Evolutionary conservation across 345 rosid species (phyloP), one percentile per base, ranked within the genome.

Genomic region (Turnera subulata): DNA sequence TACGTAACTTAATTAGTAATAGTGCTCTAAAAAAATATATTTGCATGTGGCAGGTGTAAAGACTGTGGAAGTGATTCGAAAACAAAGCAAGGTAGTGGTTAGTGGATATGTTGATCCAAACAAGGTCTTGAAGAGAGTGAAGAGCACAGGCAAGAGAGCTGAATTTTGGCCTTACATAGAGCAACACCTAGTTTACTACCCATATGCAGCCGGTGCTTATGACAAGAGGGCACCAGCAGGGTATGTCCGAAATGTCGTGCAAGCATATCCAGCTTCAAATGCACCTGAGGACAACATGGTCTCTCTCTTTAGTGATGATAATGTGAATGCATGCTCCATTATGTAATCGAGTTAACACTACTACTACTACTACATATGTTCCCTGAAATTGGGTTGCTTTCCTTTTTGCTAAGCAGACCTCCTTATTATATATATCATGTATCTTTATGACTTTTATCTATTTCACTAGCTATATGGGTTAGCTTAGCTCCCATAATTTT

Each of bases 161-260:
- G 93, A 86, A 56, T 76, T 83, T 49, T 86, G 93, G 93, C 93
- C 93, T 8, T 86, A 86, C 53, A 70, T 86, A 23, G 83, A 86
- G 4, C 93, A 86, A 53, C 85, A 86, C 48, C 56, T 86, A 11
- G 89, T 72, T 6, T 53, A 70, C 61, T 69, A 79, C 52, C 93
- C 93, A 7, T 65, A 79, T n/a, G 83, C 54, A 2, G 6, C 82
- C 0, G 80, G 82, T 9, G 86, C 62, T 23, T 86, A 86, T 15
- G 89, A 86, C 74, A 81, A 81, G 50, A 65, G 62, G 55, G 93
- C 93, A 6, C 93, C 93, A 0, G 53, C 89, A 0, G 89, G 93
- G 25, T 64, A 29, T 40, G 87, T 83, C 50, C 77, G 86, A 7
- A 83, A 85, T 50, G 79, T 70, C 6, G 80, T 64, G 6, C 89